These are phyloP conservation scores for Paecilomyces sp. DNA, from an alignment of 2,329 filamentous ascomycete genomes.

Conservation along the genomic window DNA sequence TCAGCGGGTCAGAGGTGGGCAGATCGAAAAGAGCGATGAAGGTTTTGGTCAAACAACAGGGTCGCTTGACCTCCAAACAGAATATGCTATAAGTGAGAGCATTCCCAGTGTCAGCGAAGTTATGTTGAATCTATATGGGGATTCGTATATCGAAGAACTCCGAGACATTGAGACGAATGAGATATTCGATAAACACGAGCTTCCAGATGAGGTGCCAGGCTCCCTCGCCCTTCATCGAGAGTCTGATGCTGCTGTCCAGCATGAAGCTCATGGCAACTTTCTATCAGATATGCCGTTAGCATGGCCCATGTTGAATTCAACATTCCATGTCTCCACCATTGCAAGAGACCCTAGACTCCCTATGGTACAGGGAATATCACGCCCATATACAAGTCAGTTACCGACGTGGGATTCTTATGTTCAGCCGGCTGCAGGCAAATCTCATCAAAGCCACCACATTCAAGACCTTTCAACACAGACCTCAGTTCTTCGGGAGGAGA, in stretches of 20 bases:
- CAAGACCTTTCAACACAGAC: not conserved
- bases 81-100: not conserved
- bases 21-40: not conserved
- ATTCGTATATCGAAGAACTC: not conserved
- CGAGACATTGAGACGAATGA: not conserved
- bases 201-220: not conserved
- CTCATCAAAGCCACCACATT: not conserved
- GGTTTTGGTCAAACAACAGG: not conserved
- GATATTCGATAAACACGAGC: not conserved
- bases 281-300: not conserved
- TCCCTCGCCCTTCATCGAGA: not conserved
- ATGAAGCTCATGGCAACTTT: not conserved
- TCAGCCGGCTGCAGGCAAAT: not conserved
- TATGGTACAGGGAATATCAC: not conserved
- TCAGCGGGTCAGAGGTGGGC: not conserved
- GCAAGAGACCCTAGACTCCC: not conserved
- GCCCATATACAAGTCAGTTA: not conserved
- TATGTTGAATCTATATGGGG: not conserved
- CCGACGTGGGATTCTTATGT: not conserved
- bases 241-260: no score
- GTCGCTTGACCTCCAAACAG: not conserved
- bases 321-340: not conserved
- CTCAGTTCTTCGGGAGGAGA: not conserved
- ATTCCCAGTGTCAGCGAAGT: not conserved
- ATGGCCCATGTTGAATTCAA: not conserved